These are phyloP conservation scores for Aspergillus ochraceoroseus DNA, from an alignment of 2,329 filamentous ascomycete species.

Conservation along the genomic window DNA sequence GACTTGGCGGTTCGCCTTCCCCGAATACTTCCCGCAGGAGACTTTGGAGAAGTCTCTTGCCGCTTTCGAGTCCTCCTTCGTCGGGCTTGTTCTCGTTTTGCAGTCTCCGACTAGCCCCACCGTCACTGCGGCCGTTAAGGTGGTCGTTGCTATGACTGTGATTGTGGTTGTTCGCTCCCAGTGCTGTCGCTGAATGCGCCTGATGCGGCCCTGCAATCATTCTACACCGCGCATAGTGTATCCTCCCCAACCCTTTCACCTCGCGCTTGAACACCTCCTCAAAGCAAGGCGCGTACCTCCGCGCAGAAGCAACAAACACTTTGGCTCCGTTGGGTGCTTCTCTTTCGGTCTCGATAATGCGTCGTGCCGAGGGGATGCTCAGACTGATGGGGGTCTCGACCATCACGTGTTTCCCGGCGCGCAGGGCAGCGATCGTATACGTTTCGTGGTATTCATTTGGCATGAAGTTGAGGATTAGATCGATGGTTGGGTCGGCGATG, in stretches of 20 bases:
- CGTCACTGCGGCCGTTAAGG: too few relatives aligned
- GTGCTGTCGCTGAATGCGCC: slow-evolving; percentile 16
- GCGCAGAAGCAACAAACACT: slow-evolving; percentile 58
- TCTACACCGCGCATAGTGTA: slow-evolving; percentile 51
- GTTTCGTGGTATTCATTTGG: slow-evolving; percentile 53
- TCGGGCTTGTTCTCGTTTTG: slow-evolving; percentile 5
- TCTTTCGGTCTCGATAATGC: slow-evolving; percentile 50
- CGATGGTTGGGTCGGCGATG: slow-evolving; percentile 44
- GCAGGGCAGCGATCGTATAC: slow-evolving; percentile 50
- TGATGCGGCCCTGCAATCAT: slow-evolving; percentile 55
- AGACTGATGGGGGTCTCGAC: slow-evolving; percentile 58
- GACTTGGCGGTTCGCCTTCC: slow-evolving; percentile 25
- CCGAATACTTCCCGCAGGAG: slow-evolving; percentile 29
- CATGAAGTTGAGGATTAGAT: slow-evolving; percentile 51
- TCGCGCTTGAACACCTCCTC: slow-evolving; percentile 51
- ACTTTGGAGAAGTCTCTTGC: slow-evolving; percentile 12
- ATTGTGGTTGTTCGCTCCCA: not conserved
- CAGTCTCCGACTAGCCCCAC: too few relatives aligned
- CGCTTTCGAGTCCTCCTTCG: not conserved
- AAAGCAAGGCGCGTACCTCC: slow-evolving; percentile 57
- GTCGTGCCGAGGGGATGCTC: slow-evolving; percentile 44
- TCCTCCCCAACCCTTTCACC: slow-evolving; percentile 48
- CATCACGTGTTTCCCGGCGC: slow-evolving; percentile 53
- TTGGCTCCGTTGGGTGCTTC: slow-evolving; percentile 36
- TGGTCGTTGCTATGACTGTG: not conserved